Evolutionary conservation across 495 filamentous ascomycete genomes (phyloP).

Genomic region (Penicillium cosmopolitanum): DNA sequence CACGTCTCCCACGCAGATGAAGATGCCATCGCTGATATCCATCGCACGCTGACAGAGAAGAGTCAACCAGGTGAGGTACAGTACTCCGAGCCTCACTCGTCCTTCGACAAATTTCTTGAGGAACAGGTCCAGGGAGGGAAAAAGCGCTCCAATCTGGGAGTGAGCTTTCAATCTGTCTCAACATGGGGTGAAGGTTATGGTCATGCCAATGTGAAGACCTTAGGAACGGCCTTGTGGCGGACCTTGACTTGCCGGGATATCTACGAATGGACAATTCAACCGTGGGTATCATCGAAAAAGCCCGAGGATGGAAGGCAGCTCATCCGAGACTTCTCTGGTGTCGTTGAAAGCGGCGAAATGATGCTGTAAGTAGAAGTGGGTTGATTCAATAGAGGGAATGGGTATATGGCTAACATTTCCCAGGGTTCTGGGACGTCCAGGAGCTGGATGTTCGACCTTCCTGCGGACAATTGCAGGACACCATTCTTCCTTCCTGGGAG

Average conservation of each 20-base stretch:
- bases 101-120: conserved; percentile 44
- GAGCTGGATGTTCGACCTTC: conserved; percentile 86
- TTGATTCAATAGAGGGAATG: background rate
- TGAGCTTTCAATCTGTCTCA: conserved; percentile 43
- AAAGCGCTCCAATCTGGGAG: conserved; percentile 39
- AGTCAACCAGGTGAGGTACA: conserved; percentile 10
- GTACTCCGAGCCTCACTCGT: conserved; percentile 41
- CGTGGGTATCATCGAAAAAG: conserved; percentile 34
- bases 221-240: conserved; percentile 41
- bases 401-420: background rate
- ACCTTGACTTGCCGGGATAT: conserved; percentile 41
- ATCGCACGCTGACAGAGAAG: conserved; percentile 37
- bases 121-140: conserved; percentile 36
- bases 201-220: conserved; percentile 38
- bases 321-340: conserved; percentile 65
- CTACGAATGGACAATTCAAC: conserved; percentile 45
- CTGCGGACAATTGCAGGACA: conserved; percentile 83
- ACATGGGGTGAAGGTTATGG: conserved; percentile 40
- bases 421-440: conserved; percentile 78
- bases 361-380: conserved; percentile 50
- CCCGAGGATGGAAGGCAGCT: conserved; percentile 36
- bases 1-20: conserved; percentile 38
- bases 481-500: conserved; percentile 72
- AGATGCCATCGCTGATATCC: conserved; percentile 40
- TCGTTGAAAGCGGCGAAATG: conserved; percentile 74